Evolutionary conservation across 1,284 basidiomycete species (phyloP).

Genomic region (Spongiforma sp.): DNA sequence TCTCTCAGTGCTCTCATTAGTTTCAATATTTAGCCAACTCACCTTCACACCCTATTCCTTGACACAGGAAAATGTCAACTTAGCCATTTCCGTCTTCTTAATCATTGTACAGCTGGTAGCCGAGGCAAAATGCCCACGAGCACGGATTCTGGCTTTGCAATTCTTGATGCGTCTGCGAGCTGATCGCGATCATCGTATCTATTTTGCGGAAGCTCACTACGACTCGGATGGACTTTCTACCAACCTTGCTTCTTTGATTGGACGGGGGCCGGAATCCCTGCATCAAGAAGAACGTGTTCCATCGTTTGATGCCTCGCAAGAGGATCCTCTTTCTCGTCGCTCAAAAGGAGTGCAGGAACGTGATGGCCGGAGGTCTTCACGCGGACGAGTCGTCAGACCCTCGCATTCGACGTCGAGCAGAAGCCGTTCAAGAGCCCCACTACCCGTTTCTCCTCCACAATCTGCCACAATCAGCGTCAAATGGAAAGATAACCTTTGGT

Average conservation of each 20-base stretch:
- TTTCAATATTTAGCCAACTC: conserved; percentile 71
- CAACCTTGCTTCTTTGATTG: conserved; percentile 60
- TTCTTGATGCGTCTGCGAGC: conserved; percentile 91
- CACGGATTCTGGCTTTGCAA: conserved; percentile 80
- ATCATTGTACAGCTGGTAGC: conserved; percentile 51
- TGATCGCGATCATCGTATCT: conserved; percentile 90
- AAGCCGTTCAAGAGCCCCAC: conserved; percentile 69
- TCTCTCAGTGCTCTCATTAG: conserved; percentile 65
- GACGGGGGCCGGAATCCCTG: conserved; percentile 42
- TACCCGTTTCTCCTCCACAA: conserved; percentile 36
- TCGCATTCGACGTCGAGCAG: conserved; percentile 61
- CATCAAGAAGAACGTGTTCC: conserved; percentile 34
- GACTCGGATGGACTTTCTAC: conserved; percentile 60
- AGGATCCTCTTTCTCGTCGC: conserved; percentile 52
- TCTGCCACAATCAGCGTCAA: conserved; percentile 43
- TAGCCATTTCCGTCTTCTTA: conserved; percentile 58
- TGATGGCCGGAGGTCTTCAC: conserved; percentile 58
- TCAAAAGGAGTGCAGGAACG: conserved; percentile 57
- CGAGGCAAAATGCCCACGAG: conserved; percentile 59
- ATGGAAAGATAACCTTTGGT: conserved; percentile 63
- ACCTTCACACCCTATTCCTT: conserved; percentile 67
- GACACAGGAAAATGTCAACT: conserved; percentile 46
- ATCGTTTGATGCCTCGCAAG: conserved; percentile 30
- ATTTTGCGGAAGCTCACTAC: conserved; percentile 58
- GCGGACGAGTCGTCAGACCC: conserved; percentile 56